Base-by-base conservation (phyloP, 345 rosid genomes). In the Aethionema arabicum region DNA sequence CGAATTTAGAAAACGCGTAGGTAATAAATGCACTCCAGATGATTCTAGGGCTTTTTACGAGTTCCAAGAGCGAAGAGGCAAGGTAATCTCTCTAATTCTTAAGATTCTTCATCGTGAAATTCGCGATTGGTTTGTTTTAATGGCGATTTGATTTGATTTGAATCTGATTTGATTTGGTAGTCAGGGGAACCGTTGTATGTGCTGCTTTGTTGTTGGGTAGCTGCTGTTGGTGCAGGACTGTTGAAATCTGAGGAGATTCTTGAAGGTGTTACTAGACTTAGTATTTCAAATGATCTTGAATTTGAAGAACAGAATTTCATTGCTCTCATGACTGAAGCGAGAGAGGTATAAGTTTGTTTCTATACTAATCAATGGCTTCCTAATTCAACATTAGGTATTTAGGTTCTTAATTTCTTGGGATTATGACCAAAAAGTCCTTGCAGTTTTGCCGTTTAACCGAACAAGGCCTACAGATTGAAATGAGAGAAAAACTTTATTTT, bases 171-270 rank as follows among this genome's bases (percentile, higher is more conserved):
- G 56, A 21, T 38, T 80, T 74, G 61, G 55, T 61, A 92, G 99
- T 78, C 87, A 63, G 97, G 95, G 70, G 95, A 92, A 30, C 96
- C 98, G 15, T 73, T 93, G 86, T 83, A 85, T 78, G 99, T 89
- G 71, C 83, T 89, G 49, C 67, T 93, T 16, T 87, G 97, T 70
- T 89, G 99, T 74, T 93, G 97, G 97, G 73, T 83, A 54, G 87
- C 99, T 32, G 98, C 96, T 47, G 87, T 87, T 4, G 96, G 99
- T 55, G 99, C 97, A 55, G 99, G 99, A 49, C 87, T 93, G 64
- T 77, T 93, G 41, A 93, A 89, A 74, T 89, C 97, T 10, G 97
- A 89, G 74, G 97, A 89, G 76, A 87, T 92, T 37, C 75, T 87
- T 65, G 96, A 85, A 37, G 95, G 93, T 32, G 96, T 77, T 15